Evolutionary conservation across 2,329 filamentous ascomycete species (phyloP), one percentile per base, ranked within the genome.

Genomic region (Aureobasidium sp.): DNA sequence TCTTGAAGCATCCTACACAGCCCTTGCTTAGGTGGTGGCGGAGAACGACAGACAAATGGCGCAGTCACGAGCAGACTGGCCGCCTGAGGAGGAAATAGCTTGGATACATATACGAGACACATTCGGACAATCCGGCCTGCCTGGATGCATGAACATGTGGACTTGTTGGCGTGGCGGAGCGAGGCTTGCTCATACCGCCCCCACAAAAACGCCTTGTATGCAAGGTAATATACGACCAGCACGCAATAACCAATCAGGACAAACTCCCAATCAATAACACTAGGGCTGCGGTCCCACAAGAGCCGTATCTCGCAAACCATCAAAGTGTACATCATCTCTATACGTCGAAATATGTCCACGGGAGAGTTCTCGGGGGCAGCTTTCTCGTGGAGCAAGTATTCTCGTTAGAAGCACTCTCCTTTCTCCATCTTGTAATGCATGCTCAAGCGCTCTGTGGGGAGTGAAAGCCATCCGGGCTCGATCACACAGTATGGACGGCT

Each of bases 1-100:
- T 55, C 51, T 29, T 8, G 14, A 41, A 55, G 20, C 51, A 55
- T 55, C 27, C 51, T 41, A 55, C 51, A 55, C 51, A 55, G 51
- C 51, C 51, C 25, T 55, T 29, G 12, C n/a, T 41, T 29, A 9
- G 34, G 36, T 55, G 36, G 51, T 55, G 51, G 51, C 51, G 36
- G 36, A 55, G 51, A 41, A 15, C 36, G 14, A 41, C 37, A 29
- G 25, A n/a, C 22, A 39, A 12, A 39, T 39, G 51, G 27, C 36
- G 34, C 51, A 55, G 51, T 55, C 36, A 17, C 36, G 22, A 22
- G 5, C 22, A 42, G 29, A 34, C 51, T 55, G 51, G 14, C 51
- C 34, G 22, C 51, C 51, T 55, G 51, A 39, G 34, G 51, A 42
- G 37, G 51, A 55, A 25, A 36, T 36, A 20, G 29, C 49, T 36